Evolutionary conservation across 140 eudicot species (phyloP).

Genomic region (Anethum foeniculum): DNA sequence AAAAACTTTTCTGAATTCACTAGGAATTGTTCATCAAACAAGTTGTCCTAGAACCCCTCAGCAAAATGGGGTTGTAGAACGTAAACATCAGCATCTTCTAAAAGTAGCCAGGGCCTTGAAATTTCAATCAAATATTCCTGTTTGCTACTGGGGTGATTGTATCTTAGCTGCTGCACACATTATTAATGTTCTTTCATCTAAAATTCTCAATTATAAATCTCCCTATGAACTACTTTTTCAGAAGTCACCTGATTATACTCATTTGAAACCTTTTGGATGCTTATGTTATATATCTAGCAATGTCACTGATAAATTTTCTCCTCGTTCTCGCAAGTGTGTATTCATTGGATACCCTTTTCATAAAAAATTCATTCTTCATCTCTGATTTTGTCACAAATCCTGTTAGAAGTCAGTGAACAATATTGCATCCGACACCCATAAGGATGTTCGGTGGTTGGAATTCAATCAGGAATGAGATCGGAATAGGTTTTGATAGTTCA

Average conservation of each 20-base stretch:
- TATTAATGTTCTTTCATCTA: not conserved
- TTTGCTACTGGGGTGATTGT: not conserved
- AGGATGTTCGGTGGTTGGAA: not conserved
- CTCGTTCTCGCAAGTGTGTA: too few relatives aligned
- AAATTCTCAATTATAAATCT: not conserved
- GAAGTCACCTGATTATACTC: not conserved
- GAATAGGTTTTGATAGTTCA: conserved; percentile 14
- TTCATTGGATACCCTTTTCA: too few relatives aligned
- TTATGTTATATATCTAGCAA: not conserved
- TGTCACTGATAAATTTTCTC: too few relatives aligned
- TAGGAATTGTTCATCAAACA: not conserved
- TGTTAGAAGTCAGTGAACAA: not conserved
- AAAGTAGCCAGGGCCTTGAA: not conserved
- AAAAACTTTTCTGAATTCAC: too few relatives aligned
- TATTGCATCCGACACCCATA: not conserved
- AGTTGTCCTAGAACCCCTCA: not conserved
- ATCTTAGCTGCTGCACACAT: not conserved
- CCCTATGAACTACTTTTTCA: not conserved
- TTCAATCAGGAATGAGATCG: not conserved
- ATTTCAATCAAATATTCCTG: not conserved
- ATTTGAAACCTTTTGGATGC: not conserved
- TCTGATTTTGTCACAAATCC: too few relatives aligned
- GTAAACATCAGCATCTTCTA: not conserved
- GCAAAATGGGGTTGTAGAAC: not conserved
- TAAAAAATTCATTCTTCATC: too few relatives aligned